Conservation (phyloP, 108 stramenopile genomes). For the Schizochytrium sp. region DNA sequence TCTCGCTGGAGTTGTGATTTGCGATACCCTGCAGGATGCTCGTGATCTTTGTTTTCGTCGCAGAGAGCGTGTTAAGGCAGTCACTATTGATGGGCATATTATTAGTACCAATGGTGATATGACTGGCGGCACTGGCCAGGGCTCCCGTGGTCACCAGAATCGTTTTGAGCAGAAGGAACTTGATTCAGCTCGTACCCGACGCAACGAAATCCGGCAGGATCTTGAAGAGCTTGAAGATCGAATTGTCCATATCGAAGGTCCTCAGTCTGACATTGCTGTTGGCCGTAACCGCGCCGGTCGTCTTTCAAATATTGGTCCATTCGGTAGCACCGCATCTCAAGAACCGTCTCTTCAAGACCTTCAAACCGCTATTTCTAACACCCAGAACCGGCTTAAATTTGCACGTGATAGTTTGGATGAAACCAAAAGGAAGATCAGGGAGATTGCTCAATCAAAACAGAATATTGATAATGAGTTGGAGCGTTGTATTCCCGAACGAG, state of each 20-base stretch:
- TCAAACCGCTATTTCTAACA: slow-evolving; percentile 79
- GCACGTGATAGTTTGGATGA: slow-evolving; percentile 83
- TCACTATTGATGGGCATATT: slow-evolving; percentile 90
- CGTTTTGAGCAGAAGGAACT: slow-evolving; percentile 80
- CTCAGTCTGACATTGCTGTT: not conserved
- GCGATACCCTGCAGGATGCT: slow-evolving; percentile 91
- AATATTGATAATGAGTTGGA: not conserved
- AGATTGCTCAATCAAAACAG: slow-evolving; percentile 73
- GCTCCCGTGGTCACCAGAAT: not conserved
- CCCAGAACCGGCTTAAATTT: slow-evolving; percentile 81
- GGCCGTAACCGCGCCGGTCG: not conserved
- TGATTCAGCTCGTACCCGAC: slow-evolving; percentile 80
- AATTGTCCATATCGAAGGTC: slow-evolving; percentile 8
- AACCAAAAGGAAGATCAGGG: slow-evolving; percentile 81
- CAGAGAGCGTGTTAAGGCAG: slow-evolving; percentile 81
- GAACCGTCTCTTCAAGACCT: slow-evolving; percentile 78
- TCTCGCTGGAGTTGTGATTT: slow-evolving; percentile 92
- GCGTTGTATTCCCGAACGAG: not conserved
- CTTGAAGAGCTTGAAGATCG: slow-evolving; percentile 75
- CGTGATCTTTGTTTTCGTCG: slow-evolving; percentile 85
- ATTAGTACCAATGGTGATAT: slow-evolving; percentile 97
- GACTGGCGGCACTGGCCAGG: slow-evolving; percentile 88
- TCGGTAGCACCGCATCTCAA: not conserved
- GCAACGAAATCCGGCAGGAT: slow-evolving; percentile 82
- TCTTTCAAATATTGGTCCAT: not conserved